Evolutionary conservation across 1,139 yeast genomes (phyloP), one percentile per base, ranked within the genome.

Genomic region (Pichia sp.): DNA sequence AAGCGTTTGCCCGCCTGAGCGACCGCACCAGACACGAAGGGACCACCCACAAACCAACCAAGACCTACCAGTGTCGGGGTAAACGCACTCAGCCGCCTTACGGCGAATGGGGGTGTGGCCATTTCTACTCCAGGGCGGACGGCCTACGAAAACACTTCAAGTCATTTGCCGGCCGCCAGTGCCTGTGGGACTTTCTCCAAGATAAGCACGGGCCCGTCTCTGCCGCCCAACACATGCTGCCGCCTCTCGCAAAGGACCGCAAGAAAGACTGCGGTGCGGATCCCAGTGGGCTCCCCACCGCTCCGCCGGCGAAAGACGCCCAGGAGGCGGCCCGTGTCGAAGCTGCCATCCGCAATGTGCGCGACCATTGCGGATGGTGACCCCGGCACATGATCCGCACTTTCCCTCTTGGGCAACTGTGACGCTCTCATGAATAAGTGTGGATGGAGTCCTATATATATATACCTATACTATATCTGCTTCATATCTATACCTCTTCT

Each of bases 1-100:
- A 88, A 65, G 95, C 96, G 5, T 92, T 92, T 74, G 97, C 97
- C 0, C 71, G 98, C 49, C 96, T 89, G 61, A 97, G 92, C 60
- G 98, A 92, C 66, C 71, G 95, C 36, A 89, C 88, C 61, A 74
- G 98, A 40, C 98, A 92, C 62, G 97, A 90, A 63, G 95, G 43
- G n/a, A 50, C 53, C 4, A 50, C 53, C 2, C 53, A 50, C 37
- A 30, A 43, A 23, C 16, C 40, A 7, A 37, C 46, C 13, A 43
- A 47, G 24, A 37, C 42, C 5, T 42, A 39, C 39, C 49, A 48
- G 26, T 50, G 51, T 29, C 23, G 47, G 6, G 52, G 52, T 38
- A 18, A 39, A 5, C 29, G 39, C 13, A 16, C 13, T 2, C 11
- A 12, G 12, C 22, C 36, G 15, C 36, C 36, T 15, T 32, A 32